Evolutionary conservation across 202 grass and related monocot species (phyloP).

Genomic region (Setaria italica): DNA sequence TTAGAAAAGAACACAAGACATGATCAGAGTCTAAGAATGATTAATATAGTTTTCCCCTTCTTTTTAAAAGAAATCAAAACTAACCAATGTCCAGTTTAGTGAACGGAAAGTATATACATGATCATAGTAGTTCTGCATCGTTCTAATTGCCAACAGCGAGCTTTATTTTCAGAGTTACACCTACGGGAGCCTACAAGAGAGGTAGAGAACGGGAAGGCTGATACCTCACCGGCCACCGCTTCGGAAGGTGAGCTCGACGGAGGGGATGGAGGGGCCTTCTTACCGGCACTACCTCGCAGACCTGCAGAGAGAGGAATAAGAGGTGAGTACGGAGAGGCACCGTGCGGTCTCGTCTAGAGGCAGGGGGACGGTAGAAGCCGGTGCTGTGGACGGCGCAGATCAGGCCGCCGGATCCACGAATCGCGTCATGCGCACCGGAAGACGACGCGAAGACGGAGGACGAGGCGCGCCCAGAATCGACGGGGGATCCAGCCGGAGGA

Average conservation of each 20-base stretch:
- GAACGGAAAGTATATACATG: background rate
- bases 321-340: background rate
- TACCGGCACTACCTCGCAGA: background rate
- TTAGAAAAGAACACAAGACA: background rate
- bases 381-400: background rate
- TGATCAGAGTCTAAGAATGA: background rate
- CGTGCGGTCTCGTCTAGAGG: background rate
- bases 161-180: background rate
- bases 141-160: background rate
- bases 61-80: background rate
- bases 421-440: background rate
- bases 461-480: background rate
- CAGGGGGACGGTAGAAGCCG: background rate
- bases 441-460: background rate
- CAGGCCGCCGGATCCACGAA: background rate
- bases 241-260: background rate
- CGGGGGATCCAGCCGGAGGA: background rate
- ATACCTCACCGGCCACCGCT: background rate
- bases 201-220: background rate
- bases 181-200: background rate
- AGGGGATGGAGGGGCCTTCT: background rate
- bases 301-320: background rate
- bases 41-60: background rate
- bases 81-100: too few relatives aligned
- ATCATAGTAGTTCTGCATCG: background rate